Base-by-base conservation (phyloP, 192 early-diverging fungal genomes). In the Coemansia sp. region DNA sequence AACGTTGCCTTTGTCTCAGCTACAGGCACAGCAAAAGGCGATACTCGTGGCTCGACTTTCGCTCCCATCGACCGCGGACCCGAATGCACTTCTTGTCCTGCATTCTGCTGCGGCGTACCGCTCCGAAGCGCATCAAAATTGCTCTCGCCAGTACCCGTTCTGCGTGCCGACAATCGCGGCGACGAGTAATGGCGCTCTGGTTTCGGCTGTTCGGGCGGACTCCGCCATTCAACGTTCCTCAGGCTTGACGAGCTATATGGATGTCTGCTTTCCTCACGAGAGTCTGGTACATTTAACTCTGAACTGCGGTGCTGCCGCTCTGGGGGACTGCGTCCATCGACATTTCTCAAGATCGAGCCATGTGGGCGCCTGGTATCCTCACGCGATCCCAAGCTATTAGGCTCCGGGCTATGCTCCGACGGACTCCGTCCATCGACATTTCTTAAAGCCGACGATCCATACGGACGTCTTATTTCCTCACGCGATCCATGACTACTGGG, bases 91-190 rank as follows among this genome's bases (percentile, higher is more conserved):
- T 54, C 55, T 0, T 2, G 62, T 22, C 38, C 11, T n/a, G 27
- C 13, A 13, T n/a, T 61, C 12, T 18, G 32, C 14, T 19, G 24
- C 16, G 41, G 41, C 16, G 41, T 45, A n/a, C 14, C 41, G 11
- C 4, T 45, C 41, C 41, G 41, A 13, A 45, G 16, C 16, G 41
- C 41, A 45, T 45, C 41, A 14, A 45, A 45, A 47, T 66, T 73
- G 24, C 52, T 65, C 14, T 69, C 70, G 13, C 27, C 18, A 16
- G 27, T 41, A 12, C 29, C 48, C 6, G 29, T 23, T 20, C 66
- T 54, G n/a, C 75, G 68, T 37, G 64, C 62, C 9, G 70, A 66
- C 27, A 65, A 54, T n/a, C 47, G 68, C 13, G 75, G 75, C 55
- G 75, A 78, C 14, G 38, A 32, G 41, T 60, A 62, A 5, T 47